Percentiles rank a stretch among this genome's conserved stretches.
phyloP scores from a whole-genome alignment of 768 basidiomycete genomes.

The Mycena floridula region DNA sequence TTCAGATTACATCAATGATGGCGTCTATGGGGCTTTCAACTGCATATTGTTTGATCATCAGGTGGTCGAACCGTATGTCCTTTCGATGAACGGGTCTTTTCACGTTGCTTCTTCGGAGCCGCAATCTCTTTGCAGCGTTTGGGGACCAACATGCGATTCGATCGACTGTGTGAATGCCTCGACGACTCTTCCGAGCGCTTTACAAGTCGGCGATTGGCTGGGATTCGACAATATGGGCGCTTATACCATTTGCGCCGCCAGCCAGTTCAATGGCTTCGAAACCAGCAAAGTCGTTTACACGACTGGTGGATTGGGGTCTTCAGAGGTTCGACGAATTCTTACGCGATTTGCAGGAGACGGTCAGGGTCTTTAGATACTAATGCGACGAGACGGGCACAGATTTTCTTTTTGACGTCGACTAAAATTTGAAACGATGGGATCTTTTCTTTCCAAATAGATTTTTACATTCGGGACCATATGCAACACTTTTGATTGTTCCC shows the following conservation, averaged over 20 bases:
- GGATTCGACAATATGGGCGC: constrained; percentile 99
- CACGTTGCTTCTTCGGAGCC: constrained; percentile 39
- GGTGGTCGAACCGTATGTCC: constrained; percentile 75
- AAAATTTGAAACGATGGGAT: too few species aligned
- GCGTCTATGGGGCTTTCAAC: constrained; percentile 96
- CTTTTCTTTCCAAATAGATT: too few species aligned
- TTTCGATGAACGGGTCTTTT: constrained; percentile 65
- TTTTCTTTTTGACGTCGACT: too few species aligned
- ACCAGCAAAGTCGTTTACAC: constrained; percentile 78
- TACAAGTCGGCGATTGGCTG: constrained; percentile 95
- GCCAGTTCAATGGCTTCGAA: constrained; percentile 91
- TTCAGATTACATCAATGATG: constrained; percentile 98
- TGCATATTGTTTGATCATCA: constrained; percentile 98
- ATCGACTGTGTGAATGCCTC: constrained; percentile 84
- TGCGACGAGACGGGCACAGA: background rate
- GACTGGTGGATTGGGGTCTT: constrained; percentile 46
- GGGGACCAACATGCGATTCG: constrained; percentile 99
- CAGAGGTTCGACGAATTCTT: constrained; percentile 49
- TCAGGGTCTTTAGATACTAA: too few species aligned
- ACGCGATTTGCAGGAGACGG: constrained; percentile 32
- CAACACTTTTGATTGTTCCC: too few species aligned
- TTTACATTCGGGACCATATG: too few species aligned
- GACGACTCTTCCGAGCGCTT: constrained; percentile 53
- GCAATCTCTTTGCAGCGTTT: constrained; percentile 63
- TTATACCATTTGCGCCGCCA: constrained; percentile 96